Evolutionary conservation across 2,329 filamentous ascomycete species (phyloP).

Genomic region (Penicillium sp.): DNA sequence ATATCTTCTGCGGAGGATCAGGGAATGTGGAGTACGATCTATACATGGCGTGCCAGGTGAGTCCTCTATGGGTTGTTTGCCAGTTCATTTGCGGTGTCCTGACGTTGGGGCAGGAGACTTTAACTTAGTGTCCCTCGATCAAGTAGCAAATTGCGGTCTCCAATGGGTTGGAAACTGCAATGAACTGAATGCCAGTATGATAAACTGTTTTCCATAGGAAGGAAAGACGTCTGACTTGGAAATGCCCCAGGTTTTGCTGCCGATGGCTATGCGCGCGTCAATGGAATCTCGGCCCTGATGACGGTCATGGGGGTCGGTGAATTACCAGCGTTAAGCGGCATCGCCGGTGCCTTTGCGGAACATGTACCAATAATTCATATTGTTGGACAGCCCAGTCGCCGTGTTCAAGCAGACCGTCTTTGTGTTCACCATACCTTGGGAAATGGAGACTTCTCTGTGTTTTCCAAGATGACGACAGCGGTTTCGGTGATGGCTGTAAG

Average conservation of each 20-base stretch:
- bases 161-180: slow-evolving; percentile 62
- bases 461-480: neutral
- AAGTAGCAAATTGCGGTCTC: slow-evolving; percentile 55
- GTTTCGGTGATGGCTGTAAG: no score
- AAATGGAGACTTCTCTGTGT: slow-evolving; percentile 63
- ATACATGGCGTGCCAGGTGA: no score
- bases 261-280: slow-evolving; percentile 72
- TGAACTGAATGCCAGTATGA: slow-evolving; percentile 56
- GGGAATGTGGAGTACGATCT: no score
- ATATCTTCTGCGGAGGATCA: no score
- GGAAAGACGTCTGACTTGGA: neutral
- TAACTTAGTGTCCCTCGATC: slow-evolving; percentile 63
- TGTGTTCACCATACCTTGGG: slow-evolving; percentile 66
- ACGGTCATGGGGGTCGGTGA: slow-evolving; percentile 73
- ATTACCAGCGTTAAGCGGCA: slow-evolving; percentile 67
- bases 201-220: slow-evolving; percentile 22
- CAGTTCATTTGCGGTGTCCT: no score
- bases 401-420: slow-evolving; percentile 43
- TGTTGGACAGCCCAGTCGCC: slow-evolving; percentile 54
- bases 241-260: slow-evolving; percentile 63
- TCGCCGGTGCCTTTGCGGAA: slow-evolving; percentile 73
- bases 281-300: slow-evolving; percentile 67
- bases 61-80: no score
- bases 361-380: slow-evolving; percentile 67
- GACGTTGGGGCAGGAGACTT: slow-evolving; percentile 53